A percentile compares a stretch with the other conserved stretches of the same genome.
phyloP scores from a whole-genome alignment of 2,329 filamentous ascomycete species.

The Apiospora arundinis region DNA sequence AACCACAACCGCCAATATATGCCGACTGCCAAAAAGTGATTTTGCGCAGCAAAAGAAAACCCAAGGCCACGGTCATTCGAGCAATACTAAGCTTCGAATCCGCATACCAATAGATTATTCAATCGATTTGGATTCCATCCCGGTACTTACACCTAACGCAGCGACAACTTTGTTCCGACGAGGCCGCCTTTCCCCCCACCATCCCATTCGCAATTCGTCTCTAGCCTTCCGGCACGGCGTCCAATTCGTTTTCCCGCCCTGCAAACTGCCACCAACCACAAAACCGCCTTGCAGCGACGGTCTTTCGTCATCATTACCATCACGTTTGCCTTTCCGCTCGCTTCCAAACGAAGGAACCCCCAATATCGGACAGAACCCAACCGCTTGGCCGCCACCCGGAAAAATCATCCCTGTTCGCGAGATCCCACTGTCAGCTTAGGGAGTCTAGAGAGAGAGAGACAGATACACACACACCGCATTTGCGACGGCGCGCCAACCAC shows the following conservation, averaged over 20 bases:
- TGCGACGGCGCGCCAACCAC: neutral
- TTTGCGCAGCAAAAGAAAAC: no score
- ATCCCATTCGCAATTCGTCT: constrained; percentile 1
- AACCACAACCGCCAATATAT: no score
- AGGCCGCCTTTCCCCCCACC: neutral
- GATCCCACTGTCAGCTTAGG: neutral
- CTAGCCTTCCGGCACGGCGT: constrained; percentile 11
- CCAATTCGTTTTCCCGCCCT: constrained; percentile 3
- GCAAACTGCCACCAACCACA: constrained; percentile 4
- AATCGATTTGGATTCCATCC: no score
- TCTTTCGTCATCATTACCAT: constrained; percentile 1
- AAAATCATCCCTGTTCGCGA: neutral
- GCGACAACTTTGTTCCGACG: neutral
- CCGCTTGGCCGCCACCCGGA: neutral
- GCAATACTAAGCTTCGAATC: no score
- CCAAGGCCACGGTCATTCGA: no score
- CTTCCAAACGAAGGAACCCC: neutral
- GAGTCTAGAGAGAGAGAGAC: neutral
- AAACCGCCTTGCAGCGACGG: neutral
- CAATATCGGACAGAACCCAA: neutral
- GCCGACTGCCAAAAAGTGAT: no score
- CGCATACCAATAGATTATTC: no score
- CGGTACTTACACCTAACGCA: no score
- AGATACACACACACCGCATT: neutral
- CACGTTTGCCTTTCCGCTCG: neutral